Conservation (phyloP, 805 yeast species). For the Teunomyces cretensis region DNA sequence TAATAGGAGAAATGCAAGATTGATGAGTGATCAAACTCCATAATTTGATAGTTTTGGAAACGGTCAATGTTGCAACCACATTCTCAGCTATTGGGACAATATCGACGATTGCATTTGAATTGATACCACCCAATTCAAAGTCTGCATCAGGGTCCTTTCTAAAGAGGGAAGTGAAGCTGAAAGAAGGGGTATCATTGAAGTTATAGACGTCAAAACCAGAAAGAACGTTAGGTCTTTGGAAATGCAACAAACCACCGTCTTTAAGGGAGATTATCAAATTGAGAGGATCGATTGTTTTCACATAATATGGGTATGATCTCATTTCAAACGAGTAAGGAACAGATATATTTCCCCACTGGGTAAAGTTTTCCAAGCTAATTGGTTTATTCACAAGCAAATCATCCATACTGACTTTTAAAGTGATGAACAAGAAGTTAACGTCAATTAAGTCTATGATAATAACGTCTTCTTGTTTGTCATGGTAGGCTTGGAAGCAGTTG, state of each 20-base stretch:
- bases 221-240: constrained; percentile 34
- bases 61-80: constrained; percentile 50
- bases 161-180: constrained; percentile 23
- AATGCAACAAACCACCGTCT: constrained; percentile 76
- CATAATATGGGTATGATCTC: constrained; percentile 48
- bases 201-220: constrained; percentile 42
- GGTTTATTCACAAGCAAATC: constrained; percentile 38
- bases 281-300: constrained; percentile 45
- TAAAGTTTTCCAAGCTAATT: constrained; percentile 28
- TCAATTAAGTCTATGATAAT: constrained; percentile 57
- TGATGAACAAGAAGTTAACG: constrained; percentile 49
- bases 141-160: constrained; percentile 14
- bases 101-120: constrained; percentile 44
- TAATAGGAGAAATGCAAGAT: constrained; percentile 15
- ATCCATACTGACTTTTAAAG: constrained; percentile 43
- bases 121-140: constrained; percentile 34
- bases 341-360: constrained; percentile 65
- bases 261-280: constrained; percentile 58
- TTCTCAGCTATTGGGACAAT: constrained; percentile 35
- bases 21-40: constrained; percentile 54
- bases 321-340: constrained; percentile 61
- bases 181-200: constrained; percentile 51
- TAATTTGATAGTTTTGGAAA: constrained; percentile 52
- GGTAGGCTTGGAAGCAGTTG: constrained; percentile 12
- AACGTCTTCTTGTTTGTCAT: constrained; percentile 17